phyloP scores from a whole-genome alignment of 2,329 filamentous ascomycete species.

The Plectosphaerella plurivora region DNA sequence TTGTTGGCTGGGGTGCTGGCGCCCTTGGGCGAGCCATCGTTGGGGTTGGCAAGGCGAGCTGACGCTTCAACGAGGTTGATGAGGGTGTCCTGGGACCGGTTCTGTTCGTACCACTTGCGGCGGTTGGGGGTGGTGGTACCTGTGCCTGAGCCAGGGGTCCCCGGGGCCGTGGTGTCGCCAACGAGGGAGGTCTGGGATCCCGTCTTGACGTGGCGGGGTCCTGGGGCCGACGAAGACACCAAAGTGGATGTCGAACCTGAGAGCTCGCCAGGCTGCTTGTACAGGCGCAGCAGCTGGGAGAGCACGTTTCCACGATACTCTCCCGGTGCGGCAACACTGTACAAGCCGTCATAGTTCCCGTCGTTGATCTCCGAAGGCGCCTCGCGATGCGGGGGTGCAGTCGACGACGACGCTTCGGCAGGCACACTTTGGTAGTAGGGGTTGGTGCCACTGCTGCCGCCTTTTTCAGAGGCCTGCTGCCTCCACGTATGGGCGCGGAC shows the following conservation, averaged over 20 bases:
- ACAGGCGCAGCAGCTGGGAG: constrained; percentile 41
- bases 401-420: constrained; percentile 1
- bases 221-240: constrained; percentile 4
- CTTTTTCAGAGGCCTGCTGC: too few species aligned
- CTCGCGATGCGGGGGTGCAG: background rate
- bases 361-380: constrained; percentile 29
- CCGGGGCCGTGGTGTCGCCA: constrained; percentile 19
- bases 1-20: constrained; percentile 16
- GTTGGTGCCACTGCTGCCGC: too few species aligned
- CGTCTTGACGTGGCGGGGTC: background rate
- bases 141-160: constrained; percentile 29
- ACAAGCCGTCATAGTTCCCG: constrained; percentile 34
- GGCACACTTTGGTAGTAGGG: constrained; percentile 3
- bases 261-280: constrained; percentile 30
- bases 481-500: constrained; percentile 33
- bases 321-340: constrained; percentile 32
- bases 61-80: constrained; percentile 44
- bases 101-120: constrained; percentile 45
- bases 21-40: constrained; percentile 14
- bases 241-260: constrained; percentile 14
- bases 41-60: constrained; percentile 32
- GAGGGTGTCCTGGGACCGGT: constrained; percentile 40
- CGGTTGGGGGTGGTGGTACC: constrained; percentile 31
- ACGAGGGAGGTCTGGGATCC: constrained; percentile 12
- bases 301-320: constrained; percentile 40